These are phyloP conservation scores for Anthracocystis panici-leucophaei DNA, from an alignment of 1,284 basidiomycete species.

Conservation along the genomic window DNA sequence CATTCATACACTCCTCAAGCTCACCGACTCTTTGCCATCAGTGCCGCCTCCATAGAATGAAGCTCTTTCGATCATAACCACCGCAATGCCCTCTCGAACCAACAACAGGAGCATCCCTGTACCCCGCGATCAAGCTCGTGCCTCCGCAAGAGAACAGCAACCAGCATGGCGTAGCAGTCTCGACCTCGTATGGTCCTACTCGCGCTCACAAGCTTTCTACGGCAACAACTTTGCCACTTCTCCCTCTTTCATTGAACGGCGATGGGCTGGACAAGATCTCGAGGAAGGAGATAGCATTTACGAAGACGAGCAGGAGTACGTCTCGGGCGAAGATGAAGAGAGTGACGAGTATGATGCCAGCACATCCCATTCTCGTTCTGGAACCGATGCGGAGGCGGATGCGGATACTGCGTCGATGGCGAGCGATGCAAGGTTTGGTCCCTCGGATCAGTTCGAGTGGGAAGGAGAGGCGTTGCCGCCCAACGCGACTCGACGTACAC, in stretches of 20 bases:
- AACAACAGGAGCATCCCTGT: conserved; percentile 38
- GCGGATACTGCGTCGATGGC: conserved; percentile 35
- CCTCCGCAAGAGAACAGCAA: conserved; percentile 29
- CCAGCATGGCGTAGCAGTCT: conserved; percentile 59
- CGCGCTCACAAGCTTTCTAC: conserved; percentile 68
- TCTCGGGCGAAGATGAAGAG: conserved; percentile 34
- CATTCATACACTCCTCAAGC: no score
- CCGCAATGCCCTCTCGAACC: conserved; percentile 30
- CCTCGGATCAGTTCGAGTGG: conserved; percentile 44
- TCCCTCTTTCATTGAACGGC: conserved; percentile 64
- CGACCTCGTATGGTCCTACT: conserved; percentile 69
- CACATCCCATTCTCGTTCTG: conserved; percentile 24
- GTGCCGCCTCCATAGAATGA: conserved; percentile 18
- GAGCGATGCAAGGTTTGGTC: conserved; percentile 35
- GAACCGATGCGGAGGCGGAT: conserved; percentile 46
- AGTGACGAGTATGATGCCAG: conserved; percentile 23
- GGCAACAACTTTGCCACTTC: conserved; percentile 68
- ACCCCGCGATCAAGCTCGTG: conserved; percentile 34
- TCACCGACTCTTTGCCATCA: no score
- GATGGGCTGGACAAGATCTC: conserved; percentile 63
- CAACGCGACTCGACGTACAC: conserved; percentile 35
- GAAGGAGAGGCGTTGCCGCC: conserved; percentile 52
- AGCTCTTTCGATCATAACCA: background rate
- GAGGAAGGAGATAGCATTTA: conserved; percentile 57
- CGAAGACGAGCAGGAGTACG: conserved; percentile 54